Conservation (phyloP, 495 filamentous ascomycete genomes). For the Glutinoglossum americanum region DNA sequence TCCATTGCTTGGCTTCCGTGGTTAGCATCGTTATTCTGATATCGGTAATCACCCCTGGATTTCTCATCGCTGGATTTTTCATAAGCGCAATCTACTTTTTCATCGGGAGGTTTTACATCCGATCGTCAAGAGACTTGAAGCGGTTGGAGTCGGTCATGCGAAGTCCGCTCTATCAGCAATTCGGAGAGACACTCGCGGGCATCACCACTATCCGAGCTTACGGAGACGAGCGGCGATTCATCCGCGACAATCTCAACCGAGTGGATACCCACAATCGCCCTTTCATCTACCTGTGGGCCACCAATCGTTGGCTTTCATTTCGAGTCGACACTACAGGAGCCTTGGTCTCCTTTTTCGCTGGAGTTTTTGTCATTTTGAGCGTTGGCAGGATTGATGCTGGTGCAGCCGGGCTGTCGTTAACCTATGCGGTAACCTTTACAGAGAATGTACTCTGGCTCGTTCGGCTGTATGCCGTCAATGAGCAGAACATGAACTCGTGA, state of each 20-base stretch:
- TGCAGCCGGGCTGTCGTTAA: constrained; percentile 83
- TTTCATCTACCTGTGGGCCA: constrained; percentile 93
- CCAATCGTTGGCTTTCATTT: constrained; percentile 89
- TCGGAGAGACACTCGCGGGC: constrained; percentile 86
- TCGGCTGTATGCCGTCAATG: constrained; percentile 80
- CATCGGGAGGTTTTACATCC: constrained; percentile 73
- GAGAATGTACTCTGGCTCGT: constrained; percentile 97
- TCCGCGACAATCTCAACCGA: constrained; percentile 71
- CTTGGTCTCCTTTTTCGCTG: constrained; percentile 82
- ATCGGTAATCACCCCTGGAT: constrained; percentile 74
- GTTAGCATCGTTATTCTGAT: constrained; percentile 84
- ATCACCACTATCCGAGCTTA: constrained; percentile 98
- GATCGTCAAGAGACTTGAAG: constrained; percentile 83
- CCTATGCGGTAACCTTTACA: constrained; percentile 95
- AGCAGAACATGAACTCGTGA: constrained; percentile 94
- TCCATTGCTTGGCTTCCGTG: constrained; percentile 51
- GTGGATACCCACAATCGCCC: constrained; percentile 86
- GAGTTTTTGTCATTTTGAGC: constrained; percentile 69
- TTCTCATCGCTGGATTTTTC: constrained; percentile 70
- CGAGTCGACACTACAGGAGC: constrained; percentile 83
- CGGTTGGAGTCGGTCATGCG: constrained; percentile 83
- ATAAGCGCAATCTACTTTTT: constrained; percentile 66
- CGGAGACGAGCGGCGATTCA: constrained; percentile 80
- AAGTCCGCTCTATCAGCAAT: constrained; percentile 93
- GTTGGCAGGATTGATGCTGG: constrained; percentile 78